Evolutionary conservation across 768 basidiomycete species (phyloP), one percentile per base, ranked within the genome.

Genomic region (Termitomyces sp.): DNA sequence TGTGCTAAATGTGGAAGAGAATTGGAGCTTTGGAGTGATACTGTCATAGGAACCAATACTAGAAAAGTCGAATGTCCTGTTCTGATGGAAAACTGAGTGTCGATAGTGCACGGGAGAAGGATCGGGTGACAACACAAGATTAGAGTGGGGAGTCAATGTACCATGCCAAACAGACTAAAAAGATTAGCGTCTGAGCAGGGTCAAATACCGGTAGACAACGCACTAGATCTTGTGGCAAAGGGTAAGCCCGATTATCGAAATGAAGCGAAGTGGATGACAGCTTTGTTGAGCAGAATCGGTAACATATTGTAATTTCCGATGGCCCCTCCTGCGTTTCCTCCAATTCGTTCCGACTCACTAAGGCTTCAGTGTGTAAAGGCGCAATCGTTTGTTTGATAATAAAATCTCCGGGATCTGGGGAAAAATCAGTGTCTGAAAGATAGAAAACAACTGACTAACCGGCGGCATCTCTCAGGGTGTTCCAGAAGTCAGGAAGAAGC

Each of bases 401-500:
- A 64, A 77, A 83, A 45, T 74, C 61, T 3, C 73, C 74, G n/a
- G 79, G 75, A 60, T 83, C 83, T 85, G n/a, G 39, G 23, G 44
- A 21, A n/a, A 43, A 34, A 45, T 44, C 8, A 51, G 46, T 12
- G 37, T 12, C 21, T 32, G 43, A 30, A 43, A 16, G 32, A 19
- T 28, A 41, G 30, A 43, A 42, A 27, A 47, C 21, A 41, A 45
- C 14, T 35, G 2, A 56, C 74, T 49, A 55, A 82, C 83, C 76
- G 61, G 72, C 57, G 14, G 71, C 68, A 55, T 70, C 66, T 61
- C 79, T 79, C 46, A 85, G 58, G 9, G 70, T 69, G 19, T 72
- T 68, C 83, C 83, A 85, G 58, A 78, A 81, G 45, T 63, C 66
- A 27, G 82, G 81, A 16, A 77, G 76, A 44, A 85, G 73, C n/a